These are phyloP conservation scores for Theobroma grandiflorum DNA, from an alignment of 441 rosid species.

Conservation along the genomic window DNA sequence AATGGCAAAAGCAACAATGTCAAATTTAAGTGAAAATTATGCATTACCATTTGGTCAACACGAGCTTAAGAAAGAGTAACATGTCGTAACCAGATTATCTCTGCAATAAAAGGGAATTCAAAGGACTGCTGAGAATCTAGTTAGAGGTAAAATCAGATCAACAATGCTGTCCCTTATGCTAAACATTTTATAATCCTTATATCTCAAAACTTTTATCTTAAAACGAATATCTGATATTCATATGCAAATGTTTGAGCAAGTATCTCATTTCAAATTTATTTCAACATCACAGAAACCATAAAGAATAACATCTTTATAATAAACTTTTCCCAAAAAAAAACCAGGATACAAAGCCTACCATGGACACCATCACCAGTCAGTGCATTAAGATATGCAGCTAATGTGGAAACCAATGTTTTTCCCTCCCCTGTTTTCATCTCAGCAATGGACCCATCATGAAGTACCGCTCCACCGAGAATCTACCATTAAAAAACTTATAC, in stretches of 20 bases:
- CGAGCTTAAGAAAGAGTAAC: background rate
- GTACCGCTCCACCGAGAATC: conserved; percentile 97
- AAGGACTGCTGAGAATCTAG: conserved; percentile 21
- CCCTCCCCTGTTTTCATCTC: conserved; percentile 99
- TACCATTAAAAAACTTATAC: conserved; percentile 39
- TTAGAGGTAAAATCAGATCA: conserved; percentile 10
- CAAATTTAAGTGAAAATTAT: conserved; percentile 1
- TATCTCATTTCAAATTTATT: conserved; percentile 7
- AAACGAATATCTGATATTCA: background rate
- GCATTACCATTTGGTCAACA: conserved; percentile 4
- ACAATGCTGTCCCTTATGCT: background rate
- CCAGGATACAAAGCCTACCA: conserved; percentile 57
- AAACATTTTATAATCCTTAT: conserved; percentile 18
- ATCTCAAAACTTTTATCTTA: background rate
- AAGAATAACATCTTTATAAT: conserved; percentile 19
- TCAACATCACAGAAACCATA: conserved; percentile 23
- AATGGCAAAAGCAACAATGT: conserved; percentile 33
- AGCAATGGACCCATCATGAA: conserved; percentile 96
- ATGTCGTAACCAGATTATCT: background rate
- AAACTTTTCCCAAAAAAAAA: background rate
- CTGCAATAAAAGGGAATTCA: conserved; percentile 9
- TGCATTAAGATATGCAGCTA: conserved; percentile 97
- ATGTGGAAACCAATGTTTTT: conserved; percentile 91
- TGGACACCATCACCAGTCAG: conserved; percentile 93
- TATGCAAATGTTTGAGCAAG: background rate